Evolutionary conservation across 1,284 basidiomycete species (phyloP), one percentile per base, ranked within the genome.

Genomic region (Rhodofomes roseus): DNA sequence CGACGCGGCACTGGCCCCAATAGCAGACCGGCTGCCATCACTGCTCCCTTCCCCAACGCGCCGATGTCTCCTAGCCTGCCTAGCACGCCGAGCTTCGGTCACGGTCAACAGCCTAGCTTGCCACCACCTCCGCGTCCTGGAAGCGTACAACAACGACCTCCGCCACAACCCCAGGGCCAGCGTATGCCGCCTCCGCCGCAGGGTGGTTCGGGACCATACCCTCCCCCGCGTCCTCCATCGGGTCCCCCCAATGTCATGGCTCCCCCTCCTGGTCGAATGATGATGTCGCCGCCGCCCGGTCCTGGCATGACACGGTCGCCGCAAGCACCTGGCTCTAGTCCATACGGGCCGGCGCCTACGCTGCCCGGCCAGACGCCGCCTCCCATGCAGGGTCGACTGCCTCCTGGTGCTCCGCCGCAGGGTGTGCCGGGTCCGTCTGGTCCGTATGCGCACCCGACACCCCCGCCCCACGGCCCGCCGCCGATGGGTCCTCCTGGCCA

Each of bases 31-130:
- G 77, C 79, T 3, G 83, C 92, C 1, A 96, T 98, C 72, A 89
- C 88, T 16, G 85, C 92, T 27, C 95, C 95, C 1, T 97, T 98
- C 86, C 92, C 94, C 8, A 93, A 92, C 65, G 80, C 80, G 0
- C 71, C 76, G 12, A 66, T 73, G 18, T 76, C 77, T 29, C 77
- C 77, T 18, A 77, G 80, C 22, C 74, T 75, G 12, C 80, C 80
- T 53, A 79, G 81, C 9, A 78, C 81, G 8, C 76, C 82, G 34
- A 78, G 81, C 4, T 81, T 78, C 60, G 73, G 69, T 4, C 79
- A 77, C 29, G 75, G 76, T 3, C 79, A 81, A 57, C 68, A 74
- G 2, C 66, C 74, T 1, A 60, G 66, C 12, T 70, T 84, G 12
- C 84, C 83, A 0, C 87, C 85, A 1, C 86, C 86, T 0, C 86